These are phyloP conservation scores for Tritrichomonas foetus DNA, from an alignment of 208 protist species.

Conservation along the genomic window DNA sequence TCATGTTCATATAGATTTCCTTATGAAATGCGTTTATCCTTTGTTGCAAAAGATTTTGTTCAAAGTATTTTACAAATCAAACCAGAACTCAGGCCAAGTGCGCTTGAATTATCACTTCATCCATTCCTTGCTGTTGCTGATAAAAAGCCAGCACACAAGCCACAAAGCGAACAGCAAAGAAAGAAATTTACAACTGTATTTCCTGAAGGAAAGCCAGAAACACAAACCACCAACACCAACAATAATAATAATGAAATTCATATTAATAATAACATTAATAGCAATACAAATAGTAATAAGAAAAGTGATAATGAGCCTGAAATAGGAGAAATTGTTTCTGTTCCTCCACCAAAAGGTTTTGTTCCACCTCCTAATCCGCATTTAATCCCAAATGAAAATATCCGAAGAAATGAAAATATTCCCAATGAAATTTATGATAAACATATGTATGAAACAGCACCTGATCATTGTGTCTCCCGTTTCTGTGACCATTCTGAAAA, in stretches of 20 bases:
- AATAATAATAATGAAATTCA: too few species aligned
- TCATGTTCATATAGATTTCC: constrained; percentile 82
- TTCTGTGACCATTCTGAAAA: neutral
- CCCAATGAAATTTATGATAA: constrained; percentile 51
- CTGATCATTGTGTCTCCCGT: neutral
- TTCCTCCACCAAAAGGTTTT: too few species aligned
- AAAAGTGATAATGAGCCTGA: too few species aligned
- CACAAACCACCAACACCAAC: too few species aligned
- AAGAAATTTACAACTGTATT: too few species aligned
- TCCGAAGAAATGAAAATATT: too few species aligned
- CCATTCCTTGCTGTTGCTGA: constrained; percentile 68
- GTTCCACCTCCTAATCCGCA: too few species aligned
- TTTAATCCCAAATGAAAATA: too few species aligned
- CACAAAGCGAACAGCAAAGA: neutral
- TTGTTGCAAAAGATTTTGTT: constrained; percentile 75
- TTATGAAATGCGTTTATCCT: constrained; percentile 59
- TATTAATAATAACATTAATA: too few species aligned
- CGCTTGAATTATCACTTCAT: constrained; percentile 73
- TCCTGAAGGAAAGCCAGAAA: too few species aligned
- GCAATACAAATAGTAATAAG: too few species aligned
- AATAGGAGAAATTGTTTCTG: too few species aligned
- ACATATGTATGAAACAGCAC: neutral
- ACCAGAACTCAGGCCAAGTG: constrained; percentile 69
- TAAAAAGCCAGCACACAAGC: neutral
- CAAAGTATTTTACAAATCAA: constrained; percentile 65